Conservation (phyloP, 345 rosid genomes). For the Linum usitatissimum region DNA sequence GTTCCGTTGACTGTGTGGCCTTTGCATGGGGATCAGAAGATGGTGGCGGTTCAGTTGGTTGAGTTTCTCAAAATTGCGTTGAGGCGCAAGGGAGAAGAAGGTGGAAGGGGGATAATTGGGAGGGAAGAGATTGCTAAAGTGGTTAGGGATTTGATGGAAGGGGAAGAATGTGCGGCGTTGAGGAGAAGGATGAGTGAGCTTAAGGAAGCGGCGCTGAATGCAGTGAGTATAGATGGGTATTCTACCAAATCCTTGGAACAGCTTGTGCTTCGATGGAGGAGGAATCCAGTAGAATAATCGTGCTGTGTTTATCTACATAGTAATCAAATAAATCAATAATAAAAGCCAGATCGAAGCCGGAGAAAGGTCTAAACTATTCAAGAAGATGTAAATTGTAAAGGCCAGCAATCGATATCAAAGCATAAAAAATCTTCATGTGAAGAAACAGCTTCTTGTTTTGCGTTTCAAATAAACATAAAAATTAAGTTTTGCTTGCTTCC, state of each 20-base stretch:
- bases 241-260: background rate
- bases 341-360: no score
- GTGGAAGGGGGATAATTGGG: background rate
- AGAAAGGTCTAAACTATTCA: no score
- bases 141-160: conserved; percentile 1
- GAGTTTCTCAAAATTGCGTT: background rate
- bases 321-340: no score
- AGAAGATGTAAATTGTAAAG: no score
- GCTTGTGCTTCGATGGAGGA: background rate
- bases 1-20: background rate
- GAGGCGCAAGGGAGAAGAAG: background rate
- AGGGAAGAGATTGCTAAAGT: conserved; percentile 1
- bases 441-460: no score
- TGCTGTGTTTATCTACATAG: no score
- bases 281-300: no score
- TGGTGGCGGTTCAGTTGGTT: background rate
- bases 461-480: no score
- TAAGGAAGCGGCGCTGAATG: background rate
- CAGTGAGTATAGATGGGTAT: background rate
- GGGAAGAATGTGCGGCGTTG: background rate
- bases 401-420: no score
- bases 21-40: background rate
- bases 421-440: no score
- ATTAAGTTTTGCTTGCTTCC: no score
- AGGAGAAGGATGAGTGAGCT: background rate